Base-by-base conservation (phyloP, 208 protist genomes). In the Wallacemonas sp. region DNA sequence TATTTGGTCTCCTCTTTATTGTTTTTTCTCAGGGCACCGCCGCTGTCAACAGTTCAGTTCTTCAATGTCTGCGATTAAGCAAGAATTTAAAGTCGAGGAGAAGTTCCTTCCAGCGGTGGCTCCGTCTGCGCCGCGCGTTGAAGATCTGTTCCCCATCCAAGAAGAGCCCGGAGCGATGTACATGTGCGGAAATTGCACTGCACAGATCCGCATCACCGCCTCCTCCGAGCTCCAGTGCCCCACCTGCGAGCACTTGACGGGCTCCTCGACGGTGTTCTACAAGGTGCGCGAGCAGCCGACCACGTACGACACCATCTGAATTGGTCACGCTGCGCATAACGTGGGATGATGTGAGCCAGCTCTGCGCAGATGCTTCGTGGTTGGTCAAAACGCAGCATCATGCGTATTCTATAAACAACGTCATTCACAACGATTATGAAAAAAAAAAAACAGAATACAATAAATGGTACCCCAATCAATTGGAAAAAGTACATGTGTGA, bases 221-320 rank as follows among this genome's bases (percentile, higher is more conserved):
- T 68, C 66, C 24, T 84, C 78, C 3, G 67, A 75, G 11, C 70
- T 96, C 28, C 72, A 86, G 79, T 96, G 90, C 54, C 82, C 90
- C 3, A 77, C 75, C 42, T 96, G 90, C 72, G 80, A 85, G 14
- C 80, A 91, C 41, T 66, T 86, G 26, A 93, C 86, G 1, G 90
- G 90, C 1, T 91, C 85, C 12, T 94, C 86, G n/a, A 89, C 76
- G 5, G 87, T 96, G 1, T 96, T 96, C 62, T 96, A 96, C 68
- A 96, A 96, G 68, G 56, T 94, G n/a, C 86, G 90, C 34, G 89
- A 75, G 30, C 76, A 90, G 54, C 62, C 86, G 11, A 96, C 90
- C 0, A 89, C 79, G 21, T 96, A 96, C 72, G 90, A 96, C 55
- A 96, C 90, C 0, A 82, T 96, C 55, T 96, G 71, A 87, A 14